Evolutionary conservation across 257 asterid species (phyloP).

Genomic region (Nyctanthes arbortristis): DNA sequence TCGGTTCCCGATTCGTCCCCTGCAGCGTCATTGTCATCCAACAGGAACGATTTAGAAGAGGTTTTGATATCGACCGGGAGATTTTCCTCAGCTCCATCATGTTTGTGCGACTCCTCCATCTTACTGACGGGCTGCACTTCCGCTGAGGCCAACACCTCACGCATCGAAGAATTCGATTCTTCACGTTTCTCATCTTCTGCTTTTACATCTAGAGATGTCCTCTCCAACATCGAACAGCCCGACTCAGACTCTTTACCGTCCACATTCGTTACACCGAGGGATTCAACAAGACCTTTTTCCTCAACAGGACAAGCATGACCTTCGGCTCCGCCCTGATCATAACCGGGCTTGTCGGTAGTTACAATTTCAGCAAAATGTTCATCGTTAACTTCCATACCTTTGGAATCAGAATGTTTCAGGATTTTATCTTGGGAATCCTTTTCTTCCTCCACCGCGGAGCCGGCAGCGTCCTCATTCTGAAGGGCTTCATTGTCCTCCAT

Average conservation of each 20-base stretch:
- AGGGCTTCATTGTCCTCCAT: constrained; percentile 36
- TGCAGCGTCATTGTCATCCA: constrained; percentile 49
- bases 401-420: constrained; percentile 7
- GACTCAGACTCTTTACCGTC: constrained; percentile 11
- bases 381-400: constrained; percentile 29
- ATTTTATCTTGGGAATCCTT: constrained; percentile 13
- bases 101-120: constrained; percentile 36
- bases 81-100: constrained; percentile 20
- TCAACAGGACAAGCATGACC: constrained; percentile 14
- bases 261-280: not conserved
- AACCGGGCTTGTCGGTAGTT: constrained; percentile 6
- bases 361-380: constrained; percentile 17
- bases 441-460: constrained; percentile 16
- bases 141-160: constrained; percentile 31
- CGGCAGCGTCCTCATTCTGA: constrained; percentile 18
- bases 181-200: constrained; percentile 31
- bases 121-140: constrained; percentile 30
- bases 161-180: constrained; percentile 24
- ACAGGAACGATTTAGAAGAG: constrained; percentile 48
- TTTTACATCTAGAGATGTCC: constrained; percentile 13
- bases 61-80: constrained; percentile 35
- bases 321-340: not conserved
- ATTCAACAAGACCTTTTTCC: not conserved
- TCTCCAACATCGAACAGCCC: constrained; percentile 9
- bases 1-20: constrained; percentile 72